phyloP scores from a whole-genome alignment of 2,329 filamentous ascomycete genomes.

The Fusarium praegraminearum region DNA sequence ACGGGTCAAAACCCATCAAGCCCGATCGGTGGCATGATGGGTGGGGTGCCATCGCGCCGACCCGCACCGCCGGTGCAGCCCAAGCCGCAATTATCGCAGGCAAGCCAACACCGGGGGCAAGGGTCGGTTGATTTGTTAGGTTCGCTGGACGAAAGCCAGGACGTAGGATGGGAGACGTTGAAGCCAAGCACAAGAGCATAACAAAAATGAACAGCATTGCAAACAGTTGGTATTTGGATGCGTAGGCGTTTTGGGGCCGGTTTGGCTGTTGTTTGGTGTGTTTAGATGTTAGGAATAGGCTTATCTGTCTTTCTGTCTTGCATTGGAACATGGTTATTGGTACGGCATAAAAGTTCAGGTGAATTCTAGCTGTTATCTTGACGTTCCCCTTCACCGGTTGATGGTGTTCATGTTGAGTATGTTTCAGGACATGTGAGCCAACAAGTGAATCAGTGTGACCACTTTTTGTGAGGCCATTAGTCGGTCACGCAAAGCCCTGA shows the following conservation, averaged over 20 bases:
- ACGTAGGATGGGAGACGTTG: constrained; percentile 67
- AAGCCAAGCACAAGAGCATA: constrained; percentile 57
- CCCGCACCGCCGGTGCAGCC: constrained; percentile 38
- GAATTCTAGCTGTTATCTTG: background rate
- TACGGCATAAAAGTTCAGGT: constrained; percentile 12
- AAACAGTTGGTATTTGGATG: constrained; percentile 13
- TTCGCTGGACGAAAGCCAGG: constrained; percentile 61
- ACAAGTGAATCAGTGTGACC: constrained; percentile 25
- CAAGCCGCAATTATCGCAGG: constrained; percentile 39
- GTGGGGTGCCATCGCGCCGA: constrained; percentile 37
- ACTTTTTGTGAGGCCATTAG: constrained; percentile 4
- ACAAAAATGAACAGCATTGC: constrained; percentile 3
- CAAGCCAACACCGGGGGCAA: constrained; percentile 45
- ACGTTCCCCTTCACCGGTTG: background rate
- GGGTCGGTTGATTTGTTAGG: constrained; percentile 59
- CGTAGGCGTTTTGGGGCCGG: constrained; percentile 26
- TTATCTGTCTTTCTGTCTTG: constrained; percentile 5
- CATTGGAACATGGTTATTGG: constrained; percentile 5
- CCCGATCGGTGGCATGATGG: constrained; percentile 36
- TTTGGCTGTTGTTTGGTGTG: constrained; percentile 15
- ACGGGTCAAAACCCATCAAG: constrained; percentile 35
- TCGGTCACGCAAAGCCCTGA: constrained; percentile 4
- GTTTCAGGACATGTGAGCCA: constrained; percentile 29
- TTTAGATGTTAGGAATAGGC: background rate
- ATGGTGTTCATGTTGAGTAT: constrained; percentile 1